Conservation (phyloP, 75 land plant species). For the Larix kaempferi region DNA sequence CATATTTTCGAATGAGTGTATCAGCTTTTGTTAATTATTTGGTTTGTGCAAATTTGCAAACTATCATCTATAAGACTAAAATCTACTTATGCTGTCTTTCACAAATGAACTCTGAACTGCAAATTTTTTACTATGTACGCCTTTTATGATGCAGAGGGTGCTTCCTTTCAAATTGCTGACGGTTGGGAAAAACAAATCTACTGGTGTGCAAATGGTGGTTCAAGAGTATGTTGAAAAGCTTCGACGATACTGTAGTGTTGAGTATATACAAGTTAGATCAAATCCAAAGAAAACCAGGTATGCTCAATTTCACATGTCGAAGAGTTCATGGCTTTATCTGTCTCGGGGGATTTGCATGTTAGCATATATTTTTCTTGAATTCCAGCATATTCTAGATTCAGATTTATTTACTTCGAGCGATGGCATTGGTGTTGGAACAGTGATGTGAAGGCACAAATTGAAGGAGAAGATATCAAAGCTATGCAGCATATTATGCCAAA, state of each 20-base stretch:
- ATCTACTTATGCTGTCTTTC: too few relatives aligned
- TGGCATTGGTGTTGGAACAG: conserved; percentile 26
- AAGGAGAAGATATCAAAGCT: conserved; percentile 59
- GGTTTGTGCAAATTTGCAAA: too few relatives aligned
- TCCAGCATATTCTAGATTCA: not conserved
- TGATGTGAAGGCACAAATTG: conserved; percentile 60
- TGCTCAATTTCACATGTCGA: not conserved
- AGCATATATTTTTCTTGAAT: conserved; percentile 5
- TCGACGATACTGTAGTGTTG: conserved; percentile 54
- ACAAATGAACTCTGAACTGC: too few relatives aligned
- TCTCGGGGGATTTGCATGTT: not conserved
- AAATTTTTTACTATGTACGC: too few relatives aligned
- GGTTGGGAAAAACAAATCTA: conserved; percentile 63
- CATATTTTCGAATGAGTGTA: too few relatives aligned
- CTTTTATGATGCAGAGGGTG: conserved; percentile 42
- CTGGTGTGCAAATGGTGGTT: conserved; percentile 51
- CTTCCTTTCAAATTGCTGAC: conserved; percentile 62
- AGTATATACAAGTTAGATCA: conserved; percentile 62
- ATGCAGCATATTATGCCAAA: conserved; percentile 52
- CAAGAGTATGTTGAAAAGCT: conserved; percentile 68
- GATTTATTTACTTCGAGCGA: not conserved
- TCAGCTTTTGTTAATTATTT: too few relatives aligned
- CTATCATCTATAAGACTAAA: too few relatives aligned
- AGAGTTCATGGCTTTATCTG: not conserved
- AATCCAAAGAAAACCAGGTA: conserved; percentile 80